Base-by-base conservation (phyloP, 768 basidiomycete species). In the Trametes meyenii region DNA sequence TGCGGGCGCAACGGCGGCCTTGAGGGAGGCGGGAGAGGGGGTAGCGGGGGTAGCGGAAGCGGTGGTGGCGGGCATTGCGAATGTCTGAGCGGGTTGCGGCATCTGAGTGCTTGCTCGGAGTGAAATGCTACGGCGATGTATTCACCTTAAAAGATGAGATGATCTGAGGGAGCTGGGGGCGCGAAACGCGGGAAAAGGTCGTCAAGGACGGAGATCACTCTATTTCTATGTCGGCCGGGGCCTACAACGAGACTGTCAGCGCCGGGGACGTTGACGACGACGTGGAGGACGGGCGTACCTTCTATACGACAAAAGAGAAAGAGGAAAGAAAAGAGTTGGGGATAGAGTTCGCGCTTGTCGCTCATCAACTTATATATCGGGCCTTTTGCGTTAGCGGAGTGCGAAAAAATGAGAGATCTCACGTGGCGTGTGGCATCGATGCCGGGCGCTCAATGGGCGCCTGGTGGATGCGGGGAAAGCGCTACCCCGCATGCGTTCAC, bases 41-140 rank as follows among this genome's bases (percentile, higher is more conserved):
- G 76, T 78, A 63, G 75, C 68, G 69, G 88, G 81, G 73, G 82
- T 76, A 77, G 85, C 74, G 69, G 85, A 76, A 70, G 91, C 85
- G 63, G 87, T 87, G 76, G 85, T 84, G 78, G 90, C 86, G 66
- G 91, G 89, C 91, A 94, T 94, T 77, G 86, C 80, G 79, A 76
- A 72, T 70, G 77, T 84, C 84, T 88, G 68, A 48, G 64, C 52
- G 35, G 48, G 23, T 66, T 60, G 48, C 38, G 58, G 62, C 58
- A 64, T 61, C 29, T 49, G 58, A 64, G 61, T 55, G 44, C 60
- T 35, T 5, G 24, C 46, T 13, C 21, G 43, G 51, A 42, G 33
- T 13, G 35, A 46, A 40, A 50, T 54, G 46, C 43, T 21, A 42
- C 43, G 33, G 44, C 42, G 38, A n/a, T 17, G 51, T 63, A 60